Evolutionary conservation across 495 filamentous ascomycete species (phyloP).

Genomic region (Penicillium parvum): DNA sequence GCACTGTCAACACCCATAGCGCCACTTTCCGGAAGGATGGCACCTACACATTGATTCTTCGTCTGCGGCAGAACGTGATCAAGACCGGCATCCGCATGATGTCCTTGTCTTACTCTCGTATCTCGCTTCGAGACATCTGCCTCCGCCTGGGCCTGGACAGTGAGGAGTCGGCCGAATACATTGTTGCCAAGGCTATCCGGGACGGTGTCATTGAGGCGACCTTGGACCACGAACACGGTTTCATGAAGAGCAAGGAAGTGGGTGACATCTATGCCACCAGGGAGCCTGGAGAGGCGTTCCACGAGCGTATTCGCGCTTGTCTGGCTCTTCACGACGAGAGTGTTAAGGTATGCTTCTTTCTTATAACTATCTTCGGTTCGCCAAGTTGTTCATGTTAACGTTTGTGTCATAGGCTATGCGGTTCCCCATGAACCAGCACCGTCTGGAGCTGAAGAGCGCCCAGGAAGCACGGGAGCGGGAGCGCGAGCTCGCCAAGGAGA

Average conservation of each 20-base stretch:
- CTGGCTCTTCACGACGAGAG: conserved; percentile 92
- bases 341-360: conserved; percentile 70
- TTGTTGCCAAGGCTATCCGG: conserved; percentile 96
- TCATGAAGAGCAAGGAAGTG: conserved; percentile 97
- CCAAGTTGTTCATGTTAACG: conserved; percentile 8
- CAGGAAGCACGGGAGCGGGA: conserved; percentile 95
- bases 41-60: conserved; percentile 91
- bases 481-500: conserved; percentile 96
- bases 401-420: conserved; percentile 72
- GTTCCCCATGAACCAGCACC: conserved; percentile 98
- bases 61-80: conserved; percentile 96
- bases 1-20: conserved; percentile 71
- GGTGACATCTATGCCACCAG: conserved; percentile 93
- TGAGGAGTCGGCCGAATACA: conserved; percentile 97
- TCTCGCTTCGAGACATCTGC: conserved; percentile 97
- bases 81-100: conserved; percentile 99
- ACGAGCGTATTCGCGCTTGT: conserved; percentile 89
- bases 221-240: conserved; percentile 88
- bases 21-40: conserved; percentile 86
- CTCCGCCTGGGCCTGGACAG: conserved; percentile 86
- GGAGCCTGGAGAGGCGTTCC: conserved; percentile 94
- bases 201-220: conserved; percentile 97
- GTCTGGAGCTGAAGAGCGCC: conserved; percentile 95
- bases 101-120: conserved; percentile 93
- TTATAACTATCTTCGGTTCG: not conserved